Base-by-base conservation (phyloP, 2,329 filamentous ascomycete species). In the Fusarium protoensiforme region DNA sequence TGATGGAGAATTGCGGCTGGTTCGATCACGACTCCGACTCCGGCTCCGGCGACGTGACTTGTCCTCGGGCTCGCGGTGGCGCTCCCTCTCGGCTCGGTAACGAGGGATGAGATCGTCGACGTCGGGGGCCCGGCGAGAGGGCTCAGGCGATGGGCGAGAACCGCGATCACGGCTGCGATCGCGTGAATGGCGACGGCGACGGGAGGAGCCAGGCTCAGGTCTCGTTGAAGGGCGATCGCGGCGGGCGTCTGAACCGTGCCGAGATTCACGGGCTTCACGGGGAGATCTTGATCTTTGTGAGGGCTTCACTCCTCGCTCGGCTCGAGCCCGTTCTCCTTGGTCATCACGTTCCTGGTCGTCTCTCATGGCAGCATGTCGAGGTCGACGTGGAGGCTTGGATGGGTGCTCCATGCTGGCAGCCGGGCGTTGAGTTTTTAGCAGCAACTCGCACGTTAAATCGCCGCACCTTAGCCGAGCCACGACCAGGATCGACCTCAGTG, bases 331-430 rank as follows among this genome's bases (percentile, higher is more conserved):
- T 71, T 83, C 81, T 80, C 80, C 77, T 74, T 80, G 75, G 60
- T 83, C 81, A 78, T 83, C 75, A 75, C 75, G 77, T 80, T 79
- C 78, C 76, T 79, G 77, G 66, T 77, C 78, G 80, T 83, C 81
- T 78, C 72, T 83, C 83, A 84, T 84, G 80, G 82, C 81, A 82
- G 79, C 81, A 84, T 83, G 74, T 80, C 78, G 79, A 79, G 76
- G 78, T 75, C 78, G 79, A 80, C 76, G 79, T 76, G 77, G 77
- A 82, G 78, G 75, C 76, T 77, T 77, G 75, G 78, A 70, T 78
- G 75, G 72, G 71, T 76, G 75, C 75, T 77, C 69, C 78, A 78
- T 78, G 69, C 76, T 69, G 68, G 77, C 73, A 76, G 74, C 74
- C 71, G 73, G 65, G 76, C 73, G 78, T 81, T 77, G 80, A 83